Percentiles rank a stretch among this genome's conserved stretches.
phyloP scores from a whole-genome alignment of 768 basidiomycete species.

The Boletus bicolor region DNA sequence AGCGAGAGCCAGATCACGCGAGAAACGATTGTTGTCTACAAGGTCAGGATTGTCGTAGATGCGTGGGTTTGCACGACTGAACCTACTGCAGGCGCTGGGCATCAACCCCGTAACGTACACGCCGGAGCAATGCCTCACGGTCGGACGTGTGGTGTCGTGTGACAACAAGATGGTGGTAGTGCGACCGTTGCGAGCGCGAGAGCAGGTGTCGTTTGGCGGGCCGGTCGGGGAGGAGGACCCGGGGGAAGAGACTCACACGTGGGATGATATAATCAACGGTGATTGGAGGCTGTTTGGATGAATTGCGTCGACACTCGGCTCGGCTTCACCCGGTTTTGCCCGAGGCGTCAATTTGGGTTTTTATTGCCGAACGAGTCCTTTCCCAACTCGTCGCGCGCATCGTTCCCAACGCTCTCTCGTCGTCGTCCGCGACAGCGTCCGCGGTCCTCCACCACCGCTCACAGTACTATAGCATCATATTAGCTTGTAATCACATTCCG shows the following conservation, averaged over 20 bases:
- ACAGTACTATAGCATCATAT: not conserved
- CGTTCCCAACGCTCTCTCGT: not conserved
- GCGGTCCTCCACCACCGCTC: not conserved
- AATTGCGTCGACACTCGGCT: conserved; percentile 18
- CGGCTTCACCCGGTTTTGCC: conserved; percentile 17
- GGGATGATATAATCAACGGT: conserved; percentile 27
- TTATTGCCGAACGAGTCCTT: conserved; percentile 4
- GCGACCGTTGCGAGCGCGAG: conserved; percentile 16
- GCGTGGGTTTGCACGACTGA: not conserved
- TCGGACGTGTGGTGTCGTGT: conserved; percentile 38
- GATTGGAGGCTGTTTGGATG: conserved; percentile 29
- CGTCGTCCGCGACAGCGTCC: not conserved
- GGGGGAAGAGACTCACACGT: conserved; percentile 18
- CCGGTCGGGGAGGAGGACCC: conserved; percentile 18
- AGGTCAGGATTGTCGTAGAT: conserved; percentile 33
- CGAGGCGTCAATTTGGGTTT: conserved; percentile 19
- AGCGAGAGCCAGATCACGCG: conserved; percentile 24
- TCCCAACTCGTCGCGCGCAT: not conserved
- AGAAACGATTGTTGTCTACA: conserved; percentile 45
- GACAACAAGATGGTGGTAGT: conserved; percentile 15
- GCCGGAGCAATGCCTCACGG: conserved; percentile 53
- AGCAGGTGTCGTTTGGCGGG: conserved; percentile 29
- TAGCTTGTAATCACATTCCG: not conserved
- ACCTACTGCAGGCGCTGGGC: conserved; percentile 45
- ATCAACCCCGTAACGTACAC: conserved; percentile 58